These are phyloP conservation scores for Scedosporium aurantiacum DNA, from an alignment of 2,329 filamentous ascomycete genomes.

Conservation along the genomic window DNA sequence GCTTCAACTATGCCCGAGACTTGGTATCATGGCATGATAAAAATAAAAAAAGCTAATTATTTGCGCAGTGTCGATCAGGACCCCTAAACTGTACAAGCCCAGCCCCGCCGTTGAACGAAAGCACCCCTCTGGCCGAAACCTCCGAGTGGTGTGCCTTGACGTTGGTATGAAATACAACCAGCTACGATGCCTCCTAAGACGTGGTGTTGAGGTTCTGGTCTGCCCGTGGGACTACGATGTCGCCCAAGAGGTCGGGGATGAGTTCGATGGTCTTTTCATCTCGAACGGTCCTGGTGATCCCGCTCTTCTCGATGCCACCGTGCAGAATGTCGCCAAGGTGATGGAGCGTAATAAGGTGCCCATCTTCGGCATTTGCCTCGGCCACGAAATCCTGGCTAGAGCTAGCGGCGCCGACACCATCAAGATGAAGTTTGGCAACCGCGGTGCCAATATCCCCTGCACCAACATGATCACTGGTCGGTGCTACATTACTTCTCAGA, in stretches of 20 bases:
- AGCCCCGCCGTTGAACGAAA: conserved; percentile 59
- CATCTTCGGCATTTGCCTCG: conserved; percentile 92
- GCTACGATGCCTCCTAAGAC: conserved; percentile 78
- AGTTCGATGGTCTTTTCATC: conserved; percentile 94
- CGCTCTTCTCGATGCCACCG: conserved; percentile 67
- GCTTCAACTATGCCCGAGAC: not conserved
- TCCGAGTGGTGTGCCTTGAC: conserved; percentile 87
- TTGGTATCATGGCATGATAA: conserved; percentile 1
- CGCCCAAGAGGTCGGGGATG: conserved; percentile 59
- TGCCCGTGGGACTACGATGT: conserved; percentile 97
- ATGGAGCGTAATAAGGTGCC: conserved; percentile 72
- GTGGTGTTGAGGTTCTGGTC: conserved; percentile 87
- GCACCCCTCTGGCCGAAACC: conserved; percentile 76
- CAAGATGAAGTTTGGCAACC: conserved; percentile 99
- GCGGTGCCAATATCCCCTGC: conserved; percentile 96
- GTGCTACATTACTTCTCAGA: conserved; percentile 98
- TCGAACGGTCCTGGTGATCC: conserved; percentile 97
- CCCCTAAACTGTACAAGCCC: conserved; percentile 77
- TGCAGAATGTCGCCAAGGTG: conserved; percentile 66
- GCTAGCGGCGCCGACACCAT: conserved; percentile 74
- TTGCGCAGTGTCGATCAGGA: conserved; percentile 68
- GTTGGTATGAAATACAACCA: conserved; percentile 99
- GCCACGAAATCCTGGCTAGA: conserved; percentile 83
- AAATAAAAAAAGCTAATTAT: conserved; percentile 19
- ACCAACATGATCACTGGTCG: conserved; percentile 90